A percentile compares a stretch with the other conserved stretches of the same genome.
phyloP scores from a whole-genome alignment of 345 rosid species.

The Acer saccharum region DNA sequence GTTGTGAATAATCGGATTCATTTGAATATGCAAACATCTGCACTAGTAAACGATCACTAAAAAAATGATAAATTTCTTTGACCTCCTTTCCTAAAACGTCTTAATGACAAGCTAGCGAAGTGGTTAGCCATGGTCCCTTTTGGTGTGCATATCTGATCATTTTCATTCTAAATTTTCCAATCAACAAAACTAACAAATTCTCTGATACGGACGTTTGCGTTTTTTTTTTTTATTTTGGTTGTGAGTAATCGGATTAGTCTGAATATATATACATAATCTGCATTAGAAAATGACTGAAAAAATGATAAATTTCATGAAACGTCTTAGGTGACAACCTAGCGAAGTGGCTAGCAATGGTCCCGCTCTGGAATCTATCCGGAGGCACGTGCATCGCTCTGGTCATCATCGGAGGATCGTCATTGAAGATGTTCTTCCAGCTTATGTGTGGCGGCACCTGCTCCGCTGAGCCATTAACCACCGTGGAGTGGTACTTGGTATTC shows the following conservation, averaged over 20 bases:
- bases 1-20: too few relatives aligned
- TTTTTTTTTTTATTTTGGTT: too few relatives aligned
- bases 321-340: conserved; percentile 48
- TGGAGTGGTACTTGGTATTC: conserved; percentile 62
- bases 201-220: too few relatives aligned
- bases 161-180: too few relatives aligned
- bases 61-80: background rate
- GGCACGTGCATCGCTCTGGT: conserved; percentile 63
- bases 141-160: too few relatives aligned
- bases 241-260: too few relatives aligned
- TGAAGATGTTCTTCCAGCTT: conserved; percentile 30
- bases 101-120: conserved; percentile 48
- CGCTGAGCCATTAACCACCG: conserved; percentile 39
- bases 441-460: conserved; percentile 41
- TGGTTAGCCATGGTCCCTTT: conserved; percentile 51
- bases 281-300: too few relatives aligned
- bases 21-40: too few relatives aligned
- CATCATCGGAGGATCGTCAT: conserved; percentile 53
- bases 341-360: conserved; percentile 53
- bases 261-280: too few relatives aligned
- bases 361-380: conserved; percentile 63
- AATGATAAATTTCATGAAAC: background rate
- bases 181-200: too few relatives aligned
- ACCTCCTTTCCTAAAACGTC: background rate
- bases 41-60: too few relatives aligned